Evolutionary conservation across 2,329 filamentous ascomycete species (phyloP).

Genomic region (Sphaerulina populicola): DNA sequence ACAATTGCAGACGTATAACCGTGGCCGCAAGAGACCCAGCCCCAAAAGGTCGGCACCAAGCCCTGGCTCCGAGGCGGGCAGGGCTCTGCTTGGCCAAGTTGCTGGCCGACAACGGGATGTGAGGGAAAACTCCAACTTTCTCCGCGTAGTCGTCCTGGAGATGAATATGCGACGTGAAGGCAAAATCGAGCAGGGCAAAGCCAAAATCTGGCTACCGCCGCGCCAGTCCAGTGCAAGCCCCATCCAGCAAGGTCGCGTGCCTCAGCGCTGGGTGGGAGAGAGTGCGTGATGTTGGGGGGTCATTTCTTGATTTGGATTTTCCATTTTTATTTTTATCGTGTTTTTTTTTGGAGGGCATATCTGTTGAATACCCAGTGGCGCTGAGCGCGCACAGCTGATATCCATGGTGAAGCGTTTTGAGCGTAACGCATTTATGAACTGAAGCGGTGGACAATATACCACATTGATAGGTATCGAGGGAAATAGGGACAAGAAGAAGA

Average conservation of each 20-base stretch:
- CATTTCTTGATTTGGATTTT: too few relatives aligned
- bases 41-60: conserved; percentile 32
- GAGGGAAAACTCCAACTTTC: conserved; percentile 55
- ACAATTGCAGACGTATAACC: conserved; percentile 54
- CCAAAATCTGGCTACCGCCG: conserved; percentile 54
- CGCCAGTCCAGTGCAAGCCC: conserved; percentile 34
- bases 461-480: background rate
- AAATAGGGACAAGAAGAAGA: background rate
- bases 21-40: conserved; percentile 26
- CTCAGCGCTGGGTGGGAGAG: conserved; percentile 27
- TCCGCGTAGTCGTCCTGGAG: conserved; percentile 56
- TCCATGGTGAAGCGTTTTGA: conserved; percentile 13
- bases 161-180: conserved; percentile 60
- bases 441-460: background rate
- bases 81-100: conserved; percentile 31
- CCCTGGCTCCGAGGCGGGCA: conserved; percentile 39
- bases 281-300: conserved; percentile 21
- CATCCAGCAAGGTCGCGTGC: conserved; percentile 17
- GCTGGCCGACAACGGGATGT: conserved; percentile 51
- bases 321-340: background rate
- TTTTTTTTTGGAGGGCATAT: background rate
- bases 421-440: conserved; percentile 13
- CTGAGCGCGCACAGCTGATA: conserved; percentile 2
- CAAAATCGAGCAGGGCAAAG: conserved; percentile 52
- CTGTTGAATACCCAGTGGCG: background rate